These are phyloP conservation scores for Clavaria fumosa DNA, from an alignment of 768 basidiomycete species.

Conservation along the genomic window DNA sequence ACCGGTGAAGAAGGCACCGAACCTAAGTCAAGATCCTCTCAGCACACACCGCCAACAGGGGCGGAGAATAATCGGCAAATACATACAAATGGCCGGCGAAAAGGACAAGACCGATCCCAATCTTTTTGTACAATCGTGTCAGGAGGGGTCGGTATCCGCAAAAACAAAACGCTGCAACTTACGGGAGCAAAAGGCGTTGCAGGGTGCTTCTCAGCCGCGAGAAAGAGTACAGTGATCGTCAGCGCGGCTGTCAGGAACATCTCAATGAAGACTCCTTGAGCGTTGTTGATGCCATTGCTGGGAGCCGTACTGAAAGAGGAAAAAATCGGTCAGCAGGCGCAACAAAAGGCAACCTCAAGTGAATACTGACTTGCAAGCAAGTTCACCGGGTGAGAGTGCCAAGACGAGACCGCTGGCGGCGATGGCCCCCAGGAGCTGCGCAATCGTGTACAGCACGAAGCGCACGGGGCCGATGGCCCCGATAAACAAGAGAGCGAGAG, in stretches of 20 bases:
- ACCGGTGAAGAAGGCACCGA: conserved; percentile 46
- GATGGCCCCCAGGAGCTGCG: conserved; percentile 47
- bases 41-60: not conserved
- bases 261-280: conserved; percentile 56
- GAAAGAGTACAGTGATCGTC: conserved; percentile 51
- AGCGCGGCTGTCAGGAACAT: conserved; percentile 51
- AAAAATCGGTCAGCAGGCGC: conserved; percentile 6
- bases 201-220: conserved; percentile 56
- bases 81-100: conserved; percentile 47
- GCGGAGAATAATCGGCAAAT: not conserved
- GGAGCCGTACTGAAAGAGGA: conserved; percentile 30
- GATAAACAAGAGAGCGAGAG: conserved; percentile 40
- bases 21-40: conserved; percentile 21
- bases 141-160: not conserved
- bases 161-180: conserved; percentile 7
- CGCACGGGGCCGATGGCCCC: conserved; percentile 40
- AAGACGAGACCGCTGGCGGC: conserved; percentile 39
- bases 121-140: conserved; percentile 17
- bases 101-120: conserved; percentile 51
- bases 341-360: not conserved
- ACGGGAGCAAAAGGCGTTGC: conserved; percentile 58
- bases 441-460: conserved; percentile 42
- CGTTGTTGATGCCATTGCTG: conserved; percentile 28
- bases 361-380: conserved; percentile 37
- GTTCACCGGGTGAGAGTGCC: conserved; percentile 36